Evolutionary conservation across 2,329 filamentous ascomycete genomes (phyloP), one percentile per base, ranked within the genome.

Genomic region (Colletotrichum echinochloae): DNA sequence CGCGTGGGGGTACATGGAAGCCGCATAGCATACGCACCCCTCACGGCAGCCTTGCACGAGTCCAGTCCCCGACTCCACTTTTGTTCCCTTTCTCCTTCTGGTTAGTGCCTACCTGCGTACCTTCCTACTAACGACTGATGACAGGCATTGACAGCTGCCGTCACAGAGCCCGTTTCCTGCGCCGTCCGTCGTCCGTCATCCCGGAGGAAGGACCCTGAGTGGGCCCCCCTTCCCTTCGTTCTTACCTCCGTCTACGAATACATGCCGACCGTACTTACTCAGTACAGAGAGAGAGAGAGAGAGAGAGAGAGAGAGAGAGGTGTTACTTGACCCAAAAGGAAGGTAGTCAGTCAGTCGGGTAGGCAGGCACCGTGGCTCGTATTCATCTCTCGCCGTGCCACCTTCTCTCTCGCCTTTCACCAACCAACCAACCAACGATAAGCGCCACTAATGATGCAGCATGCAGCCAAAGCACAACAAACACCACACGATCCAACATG

Each of bases 41-140:
- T 54, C n/a, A n/a, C n/a, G 59, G 68, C 46, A 71, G 68, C 68
- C 68, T 71, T 63, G 64, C 44, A 46, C 51, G 2, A 14, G 12
- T 18, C 20, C 46, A 23, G 37, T 54, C 35, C 11, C 65, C 52
- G 8, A 33, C 30, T 8, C 30, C 30, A 63, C 65, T 6, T 1
- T 46, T 23, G 23, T 6, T 12, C 64, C 46, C 18, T 23, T 30
- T 18, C 35, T 35, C 23, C 11, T 28, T 52, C 33, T 65, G 44
- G 39, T 39, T n/a, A 23, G 26, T 41, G 26, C 33, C 37, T 26
- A 26, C 49, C 51, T 44, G 30, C 30, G n/a, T n/a, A n/a, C n/a
- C n/a, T n/a, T n/a, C n/a, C n/a, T n/a, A n/a, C n/a, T n/a, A n/a
- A n/a, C n/a, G n/a, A n/a, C n/a, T n/a, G n/a, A n/a, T n/a, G n/a